Evolutionary conservation across 129 eudicot genomes (phyloP), one percentile per base, ranked within the genome.

Genomic region (Chrysanthemum seticuspe): DNA sequence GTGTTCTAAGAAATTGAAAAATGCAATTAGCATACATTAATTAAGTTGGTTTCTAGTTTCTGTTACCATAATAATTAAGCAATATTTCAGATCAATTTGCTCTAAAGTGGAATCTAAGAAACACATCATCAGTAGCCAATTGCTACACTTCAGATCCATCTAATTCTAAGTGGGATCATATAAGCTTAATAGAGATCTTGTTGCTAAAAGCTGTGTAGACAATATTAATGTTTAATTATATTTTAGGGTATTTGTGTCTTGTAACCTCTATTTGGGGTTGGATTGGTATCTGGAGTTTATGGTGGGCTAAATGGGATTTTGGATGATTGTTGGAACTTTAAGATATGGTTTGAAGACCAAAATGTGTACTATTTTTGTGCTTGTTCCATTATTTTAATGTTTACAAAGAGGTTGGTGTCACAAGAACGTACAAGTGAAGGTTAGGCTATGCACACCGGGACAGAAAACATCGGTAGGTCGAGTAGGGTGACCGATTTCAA

Each of bases 331-430:
- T 82, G 85, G 96, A 94, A 79, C 75, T 94, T 34, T 65, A 94
- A 94, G 76, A 74, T 88, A 31, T 90, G 98, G 98, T 94, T 90
- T 63, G 98, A 94, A 76, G 87, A 83, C 44, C 97, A 94, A 85
- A 90, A 93, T 1, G 52, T 63, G 1, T 86, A 75, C 36, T 96
- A 90, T 63, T 94, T 90, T 47, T 80, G 86, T 72, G 86, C 98
- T 27, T 85, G 96, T 70, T 94, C 98, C 0, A 18, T 93, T 71
- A 87, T 87, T 44, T 71, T 93, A 18, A 77, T 87, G 78, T 87
- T 73, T 61, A 92, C 89, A 50, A 81, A 87, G 82, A 83, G 67
- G 72, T 74, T 56, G 62, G 78, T 36, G 5, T 68, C 49, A 50
- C 70, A 84, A 27, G 85, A 76, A 77, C 5, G 81, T 88, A 10